phyloP scores from a whole-genome alignment of 768 basidiomycete species.

The Tricholoma matsutake region DNA sequence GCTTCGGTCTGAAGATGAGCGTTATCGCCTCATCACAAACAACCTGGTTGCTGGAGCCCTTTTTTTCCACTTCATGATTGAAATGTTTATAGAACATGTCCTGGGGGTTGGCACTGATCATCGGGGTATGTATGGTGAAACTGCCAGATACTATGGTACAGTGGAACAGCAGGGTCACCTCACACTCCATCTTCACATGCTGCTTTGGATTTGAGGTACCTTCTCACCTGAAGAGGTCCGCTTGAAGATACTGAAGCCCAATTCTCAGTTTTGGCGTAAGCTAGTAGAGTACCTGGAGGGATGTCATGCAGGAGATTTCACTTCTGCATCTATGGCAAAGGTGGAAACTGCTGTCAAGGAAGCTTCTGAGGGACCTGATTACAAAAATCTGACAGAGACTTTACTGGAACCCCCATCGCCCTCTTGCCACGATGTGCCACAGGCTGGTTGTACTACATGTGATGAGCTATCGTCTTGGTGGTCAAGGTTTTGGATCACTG shows the following conservation, averaged over 20 bases:
- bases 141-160: constrained; percentile 27
- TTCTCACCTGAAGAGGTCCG: no score
- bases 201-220: no score
- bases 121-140: constrained; percentile 20
- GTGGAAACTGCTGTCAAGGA: not conserved
- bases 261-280: no score
- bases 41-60: not conserved
- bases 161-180: constrained; percentile 33
- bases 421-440: not conserved
- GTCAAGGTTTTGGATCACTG: no score
- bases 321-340: no score
- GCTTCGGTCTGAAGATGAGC: not conserved
- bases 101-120: constrained; percentile 11
- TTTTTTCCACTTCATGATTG: not conserved
- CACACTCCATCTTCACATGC: no score
- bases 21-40: not conserved
- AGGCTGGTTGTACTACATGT: not conserved
- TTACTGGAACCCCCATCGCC: constrained; percentile 1
- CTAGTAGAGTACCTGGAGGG: no score
- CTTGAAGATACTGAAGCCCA: no score
- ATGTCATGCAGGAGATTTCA: no score
- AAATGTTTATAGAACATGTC: not conserved
- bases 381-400: constrained; percentile 1
- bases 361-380: not conserved
- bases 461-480: no score